Evolutionary conservation across 192 early-diverging fungal species (phyloP).

Genomic region (Coemansia sp.): DNA sequence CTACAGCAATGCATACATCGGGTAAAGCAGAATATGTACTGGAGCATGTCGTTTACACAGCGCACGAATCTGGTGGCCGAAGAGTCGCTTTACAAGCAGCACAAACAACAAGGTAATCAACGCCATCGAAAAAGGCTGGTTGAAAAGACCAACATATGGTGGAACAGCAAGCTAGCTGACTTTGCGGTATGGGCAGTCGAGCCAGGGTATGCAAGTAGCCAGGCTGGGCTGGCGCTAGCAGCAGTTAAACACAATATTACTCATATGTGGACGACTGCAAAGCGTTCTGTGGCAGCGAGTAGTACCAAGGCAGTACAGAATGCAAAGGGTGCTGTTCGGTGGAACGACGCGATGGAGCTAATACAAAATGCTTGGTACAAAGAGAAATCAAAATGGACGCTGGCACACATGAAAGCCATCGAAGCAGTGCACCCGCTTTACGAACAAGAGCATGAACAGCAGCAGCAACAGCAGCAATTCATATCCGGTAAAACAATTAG

Average conservation of each 20-base stretch:
- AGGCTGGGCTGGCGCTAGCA: conserved; percentile 1
- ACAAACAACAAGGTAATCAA: not conserved
- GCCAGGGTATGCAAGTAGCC: conserved; percentile 22
- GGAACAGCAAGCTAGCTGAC: conserved; percentile 23
- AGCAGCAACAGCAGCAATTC: not conserved
- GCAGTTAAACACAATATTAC: not conserved
- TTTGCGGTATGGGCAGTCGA: conserved; percentile 22
- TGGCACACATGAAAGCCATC: conserved; percentile 29
- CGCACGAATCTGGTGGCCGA: conserved; percentile 8
- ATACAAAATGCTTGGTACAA: conserved; percentile 8
- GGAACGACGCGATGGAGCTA: conserved; percentile 9
- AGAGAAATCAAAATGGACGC: conserved; percentile 37
- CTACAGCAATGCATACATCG: conserved; percentile 18
- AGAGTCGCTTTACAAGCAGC: not conserved
- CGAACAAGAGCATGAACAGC: not conserved
- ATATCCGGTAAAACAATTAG: not conserved
- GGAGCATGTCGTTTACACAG: conserved; percentile 49
- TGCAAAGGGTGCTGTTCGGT: conserved; percentile 15
- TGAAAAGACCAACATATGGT: conserved; percentile 19
- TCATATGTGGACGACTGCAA: conserved; percentile 15
- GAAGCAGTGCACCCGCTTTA: conserved; percentile 44
- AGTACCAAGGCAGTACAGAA: conserved; percentile 2
- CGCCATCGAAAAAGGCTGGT: not conserved
- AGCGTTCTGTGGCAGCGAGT: not conserved
- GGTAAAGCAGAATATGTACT: conserved; percentile 42